phyloP scores from a whole-genome alignment of 371 early-diverging fungal species.

The Apophysomyces trapeziformis region DNA sequence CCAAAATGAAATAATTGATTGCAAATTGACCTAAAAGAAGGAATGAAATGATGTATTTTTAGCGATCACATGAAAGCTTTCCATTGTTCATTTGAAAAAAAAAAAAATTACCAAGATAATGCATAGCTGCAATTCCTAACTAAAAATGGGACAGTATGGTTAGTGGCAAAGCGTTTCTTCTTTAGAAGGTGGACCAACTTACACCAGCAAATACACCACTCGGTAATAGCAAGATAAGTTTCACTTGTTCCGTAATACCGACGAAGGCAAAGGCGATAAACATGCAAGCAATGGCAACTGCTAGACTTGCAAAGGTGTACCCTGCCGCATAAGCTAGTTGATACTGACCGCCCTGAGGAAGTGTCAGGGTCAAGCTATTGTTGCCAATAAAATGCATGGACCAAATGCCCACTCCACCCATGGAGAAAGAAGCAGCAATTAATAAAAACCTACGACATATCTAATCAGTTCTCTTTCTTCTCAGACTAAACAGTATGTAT shows the following conservation, averaged over 20 bases:
- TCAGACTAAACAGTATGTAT: background rate
- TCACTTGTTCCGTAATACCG: constrained; percentile 47
- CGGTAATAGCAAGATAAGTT: constrained; percentile 32
- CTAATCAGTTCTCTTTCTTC: background rate
- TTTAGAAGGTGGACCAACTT: constrained; percentile 12
- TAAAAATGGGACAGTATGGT: constrained; percentile 15
- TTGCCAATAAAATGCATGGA: constrained; percentile 57
- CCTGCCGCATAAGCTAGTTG: constrained; percentile 42
- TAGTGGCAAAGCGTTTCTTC: background rate
- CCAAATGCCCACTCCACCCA: constrained; percentile 55
- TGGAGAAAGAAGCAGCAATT: constrained; percentile 37
- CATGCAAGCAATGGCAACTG: constrained; percentile 44
- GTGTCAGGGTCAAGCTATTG: constrained; percentile 37
- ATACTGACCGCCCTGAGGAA: constrained; percentile 17
- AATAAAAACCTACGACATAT: constrained; percentile 36
- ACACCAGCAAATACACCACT: constrained; percentile 52
- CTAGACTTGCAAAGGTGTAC: constrained; percentile 44
- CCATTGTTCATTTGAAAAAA: too few species aligned
- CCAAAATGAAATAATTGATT: constrained; percentile 36
- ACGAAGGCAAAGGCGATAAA: constrained; percentile 46
- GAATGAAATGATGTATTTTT: background rate
- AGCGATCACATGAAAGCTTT: background rate
- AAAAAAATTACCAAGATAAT: constrained; percentile 44
- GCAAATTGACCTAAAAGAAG: constrained; percentile 46
- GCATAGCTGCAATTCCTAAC: constrained; percentile 49